Evolutionary conservation across 23 red algal genomes (phyloP), one percentile per base, ranked within the genome.

Genomic region (Pyropia yezoensis): DNA sequence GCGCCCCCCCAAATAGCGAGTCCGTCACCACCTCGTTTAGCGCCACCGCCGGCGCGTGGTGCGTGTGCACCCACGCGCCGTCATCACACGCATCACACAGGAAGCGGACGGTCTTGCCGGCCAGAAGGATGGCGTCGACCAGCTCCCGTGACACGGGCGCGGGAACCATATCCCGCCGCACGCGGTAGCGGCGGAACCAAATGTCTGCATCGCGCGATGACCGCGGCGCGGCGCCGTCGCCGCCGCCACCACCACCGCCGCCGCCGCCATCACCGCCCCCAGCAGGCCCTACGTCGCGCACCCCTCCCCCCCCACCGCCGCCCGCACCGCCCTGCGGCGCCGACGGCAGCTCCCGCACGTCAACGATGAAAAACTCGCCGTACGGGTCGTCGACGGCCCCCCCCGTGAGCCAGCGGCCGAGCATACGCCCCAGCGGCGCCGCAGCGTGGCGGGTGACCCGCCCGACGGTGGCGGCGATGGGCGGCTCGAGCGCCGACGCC

Each of bases 311-410:
- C 61, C 49, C 47, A 0, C 62, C 82, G 17, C 54, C 71, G 21
- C 71, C 54, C 27, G 66, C 62, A 4, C n/a, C n/a, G n/a, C n/a
- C n/a, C n/a, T 61, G 49, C 9, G 59, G 56, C 49, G 64, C 57
- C 25, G 58, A 59, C 18, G 70, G 62, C 26, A 72, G 71, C 55
- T 7, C 55, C 25, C 71, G 71, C 7, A 87, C 71, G 51, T 78
- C 66, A 69, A 78, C 80, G 28, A 91, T 78, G 52, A 82, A 91
- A 74, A 91, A 91, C 50, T 91, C 87, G 24, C 63, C 61, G 62
- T 91, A 28, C 0, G 61, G 59, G 67, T 91, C 87, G 27, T 64
- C 56, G 49, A 91, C 51, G 49, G 78, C 87, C 25, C 87, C 87
- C 53, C 80, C 87, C 15, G 74, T 57, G 19, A 91, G 65, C 87